Base-by-base conservation (phyloP, 176 grass and related monocot species). In the Oryza punctata region DNA sequence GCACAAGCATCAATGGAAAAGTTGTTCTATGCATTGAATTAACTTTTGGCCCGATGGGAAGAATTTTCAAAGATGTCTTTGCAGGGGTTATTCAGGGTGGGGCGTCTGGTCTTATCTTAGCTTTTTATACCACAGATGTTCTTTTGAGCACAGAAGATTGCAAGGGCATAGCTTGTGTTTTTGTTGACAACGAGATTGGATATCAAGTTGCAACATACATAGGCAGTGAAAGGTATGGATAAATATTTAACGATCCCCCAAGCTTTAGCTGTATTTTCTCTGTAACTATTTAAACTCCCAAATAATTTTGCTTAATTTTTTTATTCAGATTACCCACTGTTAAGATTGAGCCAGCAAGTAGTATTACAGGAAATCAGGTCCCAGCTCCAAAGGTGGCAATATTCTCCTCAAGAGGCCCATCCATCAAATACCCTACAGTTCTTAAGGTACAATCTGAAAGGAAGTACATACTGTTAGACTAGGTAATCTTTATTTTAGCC, bases 321-420 rank as follows among this genome's bases (percentile, higher is more conserved):
- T n/a, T 68, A 54, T 57, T 16, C 65, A 85, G 82, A 2, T 77
- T 40, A 28, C 65, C 73, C 0, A 38, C 69, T 19, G 64, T 75
- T 10, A 85, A 63, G 65, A 85, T 85, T 1, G 74, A 41, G 2
- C 37, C 49, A 46, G 18, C 82, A 2, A 27, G 16, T 26, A 60
- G 24, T 7, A 21, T 75, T 3, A 78, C 65, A 18, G 65, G 82
- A 61, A 35, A 70, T 23, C 47, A 45, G 5, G 35, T 14, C 19
- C 6, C 41, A 12, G 64, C 73, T 12, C 82, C 82, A 78, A 85
- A 44, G 14, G 66, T 85, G 0, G 73, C 82, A 78, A 75, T 14
- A 16, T 78, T 85, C 19, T 85, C 82, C 47, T 78, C 82, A 44
- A 77, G 82, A 78, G 82, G 82, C 27, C 82, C 82, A 33, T 85